These are phyloP conservation scores for Neopestalotiopsis rosae DNA, from an alignment of 2,329 filamentous ascomycete species.

Conservation along the genomic window DNA sequence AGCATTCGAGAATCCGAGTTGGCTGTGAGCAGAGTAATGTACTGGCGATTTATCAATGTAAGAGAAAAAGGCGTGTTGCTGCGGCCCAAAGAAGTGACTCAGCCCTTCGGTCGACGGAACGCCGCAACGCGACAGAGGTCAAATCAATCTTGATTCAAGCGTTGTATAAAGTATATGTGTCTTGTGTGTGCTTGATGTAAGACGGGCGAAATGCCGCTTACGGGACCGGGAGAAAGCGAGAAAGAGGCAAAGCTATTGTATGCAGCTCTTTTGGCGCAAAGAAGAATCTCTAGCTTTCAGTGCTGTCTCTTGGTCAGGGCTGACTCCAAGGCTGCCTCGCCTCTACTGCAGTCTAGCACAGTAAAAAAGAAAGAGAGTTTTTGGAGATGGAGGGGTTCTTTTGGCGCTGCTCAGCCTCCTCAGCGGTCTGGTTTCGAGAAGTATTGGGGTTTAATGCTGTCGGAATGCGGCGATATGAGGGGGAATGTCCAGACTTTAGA, in stretches of 20 bases:
- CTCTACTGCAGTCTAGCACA: neutral
- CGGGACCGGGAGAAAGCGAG: neutral
- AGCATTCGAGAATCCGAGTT: no score
- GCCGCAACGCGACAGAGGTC: neutral
- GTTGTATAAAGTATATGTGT: neutral
- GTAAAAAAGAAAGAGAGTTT: neutral
- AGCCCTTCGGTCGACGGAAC: neutral
- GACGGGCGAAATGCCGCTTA: neutral
- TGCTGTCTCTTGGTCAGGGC: neutral
- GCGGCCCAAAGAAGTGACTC: neutral
- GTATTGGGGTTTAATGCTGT: neutral
- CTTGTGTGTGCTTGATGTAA: neutral
- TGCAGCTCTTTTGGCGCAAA: neutral
- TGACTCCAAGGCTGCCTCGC: constrained; percentile 9
- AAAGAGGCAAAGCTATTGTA: neutral
- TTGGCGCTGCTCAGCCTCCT: neutral
- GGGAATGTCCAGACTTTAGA: neutral
- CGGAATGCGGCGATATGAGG: neutral
- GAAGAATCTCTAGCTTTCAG: neutral
- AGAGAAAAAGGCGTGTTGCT: neutral
- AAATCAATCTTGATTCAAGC: neutral
- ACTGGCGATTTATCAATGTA: neutral
- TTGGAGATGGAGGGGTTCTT: neutral
- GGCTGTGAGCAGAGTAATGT: neutral
- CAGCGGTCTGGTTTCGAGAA: neutral